These are phyloP conservation scores for Westerdykella sp. DNA, from an alignment of 2,329 filamentous ascomycete species.

Conservation along the genomic window DNA sequence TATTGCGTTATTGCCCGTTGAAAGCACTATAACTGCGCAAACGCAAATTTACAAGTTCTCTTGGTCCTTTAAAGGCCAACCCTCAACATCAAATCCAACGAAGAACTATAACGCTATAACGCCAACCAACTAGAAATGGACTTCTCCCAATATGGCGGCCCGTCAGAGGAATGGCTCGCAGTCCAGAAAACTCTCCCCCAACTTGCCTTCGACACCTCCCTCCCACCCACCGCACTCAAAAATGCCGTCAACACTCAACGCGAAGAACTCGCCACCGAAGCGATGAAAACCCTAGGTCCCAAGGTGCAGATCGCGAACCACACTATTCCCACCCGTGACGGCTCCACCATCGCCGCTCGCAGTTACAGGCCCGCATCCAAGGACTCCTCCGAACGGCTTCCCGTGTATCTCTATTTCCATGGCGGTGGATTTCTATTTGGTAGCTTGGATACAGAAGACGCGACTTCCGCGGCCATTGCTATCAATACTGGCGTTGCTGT, in stretches of 20 bases:
- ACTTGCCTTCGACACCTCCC: constrained; percentile 14
- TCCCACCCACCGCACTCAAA: constrained; percentile 12
- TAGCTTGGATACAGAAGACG: constrained; percentile 49
- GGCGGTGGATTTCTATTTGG: constrained; percentile 56
- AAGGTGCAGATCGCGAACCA: constrained; percentile 18
- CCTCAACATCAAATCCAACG: no score
- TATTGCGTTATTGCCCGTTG: no score
- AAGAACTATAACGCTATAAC: no score
- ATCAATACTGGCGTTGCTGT: constrained; percentile 41
- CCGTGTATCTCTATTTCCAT: constrained; percentile 46
- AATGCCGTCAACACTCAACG: constrained; percentile 18
- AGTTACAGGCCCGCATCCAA: constrained; percentile 41
- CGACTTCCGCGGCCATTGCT: constrained; percentile 46
- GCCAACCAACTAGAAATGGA: constrained; percentile 6
- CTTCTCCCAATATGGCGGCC: constrained; percentile 27
- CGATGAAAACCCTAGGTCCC: constrained; percentile 16
- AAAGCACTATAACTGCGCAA: no score
- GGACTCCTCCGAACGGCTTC: constrained; percentile 35
- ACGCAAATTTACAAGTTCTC: no score
- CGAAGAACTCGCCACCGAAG: constrained; percentile 14
- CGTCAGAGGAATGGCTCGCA: constrained; percentile 30
- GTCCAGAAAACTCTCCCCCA: constrained; percentile 24
- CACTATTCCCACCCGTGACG: constrained; percentile 42
- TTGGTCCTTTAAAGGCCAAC: no score
- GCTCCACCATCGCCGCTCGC: constrained; percentile 40